Evolutionary conservation across 495 filamentous ascomycete genomes (phyloP).

Genomic region (Tuber umbilicatum): DNA sequence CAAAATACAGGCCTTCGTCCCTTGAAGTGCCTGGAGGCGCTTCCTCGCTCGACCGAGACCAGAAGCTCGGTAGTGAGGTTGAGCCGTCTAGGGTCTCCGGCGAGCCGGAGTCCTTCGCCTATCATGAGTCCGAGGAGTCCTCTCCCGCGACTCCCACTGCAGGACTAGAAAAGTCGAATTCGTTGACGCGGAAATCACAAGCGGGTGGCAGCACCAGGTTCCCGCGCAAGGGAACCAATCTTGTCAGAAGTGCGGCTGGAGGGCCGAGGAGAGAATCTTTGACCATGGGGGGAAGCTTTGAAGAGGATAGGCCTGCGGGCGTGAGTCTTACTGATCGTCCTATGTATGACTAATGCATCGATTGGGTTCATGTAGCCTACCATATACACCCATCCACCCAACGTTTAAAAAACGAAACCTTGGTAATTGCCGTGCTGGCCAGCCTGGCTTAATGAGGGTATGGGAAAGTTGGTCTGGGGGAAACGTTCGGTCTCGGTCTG

Average conservation of each 20-base stretch:
- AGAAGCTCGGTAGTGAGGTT: constrained; percentile 30
- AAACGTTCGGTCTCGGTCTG: neutral
- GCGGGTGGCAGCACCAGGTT: constrained; percentile 38
- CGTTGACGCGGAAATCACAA: constrained; percentile 42
- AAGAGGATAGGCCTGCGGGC: constrained; percentile 47
- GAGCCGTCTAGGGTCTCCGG: constrained; percentile 34
- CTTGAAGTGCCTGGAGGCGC: constrained; percentile 56
- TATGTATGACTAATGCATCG: constrained; percentile 63
- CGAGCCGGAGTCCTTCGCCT: constrained; percentile 36
- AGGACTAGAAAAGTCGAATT: constrained; percentile 43
- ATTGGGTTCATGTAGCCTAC: neutral
- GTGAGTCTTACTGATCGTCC: constrained; percentile 76
- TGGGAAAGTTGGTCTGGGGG: neutral
- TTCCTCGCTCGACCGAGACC: constrained; percentile 46
- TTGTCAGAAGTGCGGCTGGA: constrained; percentile 41
- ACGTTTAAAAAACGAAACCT: neutral
- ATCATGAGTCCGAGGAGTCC: constrained; percentile 28
- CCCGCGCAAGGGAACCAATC: constrained; percentile 27
- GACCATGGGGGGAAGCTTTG: constrained; percentile 41
- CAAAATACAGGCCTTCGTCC: constrained; percentile 32
- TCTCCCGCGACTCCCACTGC: constrained; percentile 14
- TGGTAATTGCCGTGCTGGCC: neutral
- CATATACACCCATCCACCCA: neutral
- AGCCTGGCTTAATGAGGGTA: neutral
- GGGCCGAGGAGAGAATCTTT: constrained; percentile 43